Percentiles rank a stretch among this genome's conserved stretches.
Conservation (phyloP, 805 yeast species). For the Blastobotrys mokoenaii region DNA sequence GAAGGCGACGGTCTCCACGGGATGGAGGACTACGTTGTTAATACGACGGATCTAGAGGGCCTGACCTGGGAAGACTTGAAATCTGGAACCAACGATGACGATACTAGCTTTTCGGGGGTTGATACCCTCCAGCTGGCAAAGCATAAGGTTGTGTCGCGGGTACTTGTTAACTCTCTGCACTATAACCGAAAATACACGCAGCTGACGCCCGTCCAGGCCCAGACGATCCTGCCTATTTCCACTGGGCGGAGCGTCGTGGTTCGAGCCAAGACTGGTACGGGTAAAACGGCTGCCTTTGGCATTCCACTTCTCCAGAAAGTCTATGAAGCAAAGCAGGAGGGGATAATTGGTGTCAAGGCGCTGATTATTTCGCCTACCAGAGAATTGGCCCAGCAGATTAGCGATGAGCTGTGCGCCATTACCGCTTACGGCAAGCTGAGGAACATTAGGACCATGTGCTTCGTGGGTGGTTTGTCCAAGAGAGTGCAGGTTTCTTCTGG, state of each 20-base stretch:
- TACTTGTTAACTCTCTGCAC: constrained; percentile 27
- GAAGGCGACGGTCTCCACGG: constrained; percentile 28
- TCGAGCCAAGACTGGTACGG: constrained; percentile 92
- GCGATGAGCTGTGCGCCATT: constrained; percentile 49
- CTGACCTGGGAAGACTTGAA: constrained; percentile 23
- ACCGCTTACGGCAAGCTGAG: constrained; percentile 28
- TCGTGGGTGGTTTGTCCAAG: constrained; percentile 62
- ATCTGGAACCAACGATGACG: constrained; percentile 6
- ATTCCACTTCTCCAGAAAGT: constrained; percentile 65
- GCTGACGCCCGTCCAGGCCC: constrained; percentile 32
- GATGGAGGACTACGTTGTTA: constrained; percentile 22
- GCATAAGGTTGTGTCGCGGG: constrained; percentile 20
- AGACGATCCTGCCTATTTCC: constrained; percentile 56
- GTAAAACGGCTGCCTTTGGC: constrained; percentile 85
- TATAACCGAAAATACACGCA: constrained; percentile 25
- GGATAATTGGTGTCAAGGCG: constrained; percentile 40
- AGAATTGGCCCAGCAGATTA: constrained; percentile 80
- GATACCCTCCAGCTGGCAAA: constrained; percentile 22
- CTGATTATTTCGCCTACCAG: constrained; percentile 83
- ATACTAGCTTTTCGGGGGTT: constrained; percentile 21
- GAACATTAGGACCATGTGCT: constrained; percentile 36
- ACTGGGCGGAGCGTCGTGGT: constrained; percentile 64
- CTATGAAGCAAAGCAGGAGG: constrained; percentile 29
- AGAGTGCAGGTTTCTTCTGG: constrained; percentile 30
- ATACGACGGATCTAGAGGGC: constrained; percentile 14